phyloP scores from a whole-genome alignment of 2,329 filamentous ascomycete species.

The Diplodia corticola region DNA sequence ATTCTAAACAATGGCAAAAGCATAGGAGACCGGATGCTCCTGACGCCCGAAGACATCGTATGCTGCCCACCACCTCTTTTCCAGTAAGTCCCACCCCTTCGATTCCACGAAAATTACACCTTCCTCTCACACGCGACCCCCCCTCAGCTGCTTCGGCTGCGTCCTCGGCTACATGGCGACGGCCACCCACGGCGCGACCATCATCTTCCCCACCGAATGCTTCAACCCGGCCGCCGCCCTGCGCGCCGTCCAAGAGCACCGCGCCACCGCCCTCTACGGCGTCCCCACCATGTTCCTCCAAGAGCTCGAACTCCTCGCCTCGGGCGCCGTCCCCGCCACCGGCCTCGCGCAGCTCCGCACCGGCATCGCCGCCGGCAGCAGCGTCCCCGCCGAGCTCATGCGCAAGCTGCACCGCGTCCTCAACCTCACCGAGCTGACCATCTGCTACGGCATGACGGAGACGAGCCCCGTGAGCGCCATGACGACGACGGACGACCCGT shows the following conservation, averaged over 20 bases:
- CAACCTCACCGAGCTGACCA: conserved; percentile 79
- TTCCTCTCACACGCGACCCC: neutral
- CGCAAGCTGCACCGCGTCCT: conserved; percentile 68
- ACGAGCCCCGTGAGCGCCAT: conserved; percentile 74
- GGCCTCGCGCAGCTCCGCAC: conserved; percentile 71
- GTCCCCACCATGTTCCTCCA: conserved; percentile 95
- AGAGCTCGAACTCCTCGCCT: conserved; percentile 73
- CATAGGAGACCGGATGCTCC: conserved; percentile 81
- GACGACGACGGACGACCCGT: conserved; percentile 75
- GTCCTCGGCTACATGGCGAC: conserved; percentile 96
- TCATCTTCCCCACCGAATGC: conserved; percentile 82
- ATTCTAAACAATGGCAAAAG: conserved; percentile 90
- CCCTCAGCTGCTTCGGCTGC: conserved; percentile 81
- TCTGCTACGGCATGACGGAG: conserved; percentile 97
- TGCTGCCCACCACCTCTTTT: conserved; percentile 62
- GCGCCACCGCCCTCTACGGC: conserved; percentile 73
- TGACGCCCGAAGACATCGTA: conserved; percentile 70
- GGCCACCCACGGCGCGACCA: conserved; percentile 75
- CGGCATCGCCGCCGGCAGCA: conserved; percentile 87
- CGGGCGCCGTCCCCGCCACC: conserved; percentile 41
- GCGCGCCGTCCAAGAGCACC: conserved; percentile 61
- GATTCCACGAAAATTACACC: conserved; percentile 13
- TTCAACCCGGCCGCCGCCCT: conserved; percentile 79
- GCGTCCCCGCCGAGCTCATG: conserved; percentile 83
- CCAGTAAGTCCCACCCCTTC: conserved; percentile 37